Conservation (phyloP, 148 eudicot genomes). For the Hydrangea macrophylla region DNA sequence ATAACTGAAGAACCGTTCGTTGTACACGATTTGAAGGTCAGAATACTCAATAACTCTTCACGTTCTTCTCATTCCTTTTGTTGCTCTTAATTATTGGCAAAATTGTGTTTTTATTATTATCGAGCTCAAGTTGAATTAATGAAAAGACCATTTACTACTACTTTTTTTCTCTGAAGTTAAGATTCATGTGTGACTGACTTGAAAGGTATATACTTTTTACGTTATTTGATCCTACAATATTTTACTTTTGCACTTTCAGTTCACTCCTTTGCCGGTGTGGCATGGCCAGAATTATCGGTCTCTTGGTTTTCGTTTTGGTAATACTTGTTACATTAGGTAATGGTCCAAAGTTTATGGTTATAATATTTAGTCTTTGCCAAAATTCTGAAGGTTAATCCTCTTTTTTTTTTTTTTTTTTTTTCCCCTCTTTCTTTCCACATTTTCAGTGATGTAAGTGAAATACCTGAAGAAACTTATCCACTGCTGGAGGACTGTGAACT, state of each 20-base stretch:
- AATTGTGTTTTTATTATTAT: no score
- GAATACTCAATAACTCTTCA: neutral
- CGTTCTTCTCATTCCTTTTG: neutral
- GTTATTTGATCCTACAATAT: neutral
- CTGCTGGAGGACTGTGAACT: conserved; percentile 84
- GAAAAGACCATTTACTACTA: neutral
- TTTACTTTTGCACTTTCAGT: conserved; percentile 35
- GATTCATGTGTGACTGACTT: neutral
- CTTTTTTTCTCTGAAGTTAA: neutral
- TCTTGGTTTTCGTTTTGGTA: conserved; percentile 88
- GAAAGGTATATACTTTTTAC: neutral
- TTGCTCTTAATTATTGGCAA: neutral
- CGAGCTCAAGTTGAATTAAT: neutral
- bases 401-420: no score
- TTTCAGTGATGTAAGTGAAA: conserved; percentile 94
- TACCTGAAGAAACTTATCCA: conserved; percentile 92
- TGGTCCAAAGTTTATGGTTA: neutral
- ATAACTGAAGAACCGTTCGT: conserved; percentile 79
- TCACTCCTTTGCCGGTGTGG: conserved; percentile 98
- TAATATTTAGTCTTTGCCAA: neutral
- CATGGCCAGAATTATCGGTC: conserved; percentile 89
- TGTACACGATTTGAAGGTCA: conserved; percentile 75
- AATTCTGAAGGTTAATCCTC: neutral
- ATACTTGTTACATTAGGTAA: conserved; percentile 93
- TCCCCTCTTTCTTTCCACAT: conserved; percentile 7